Base-by-base conservation (phyloP, 108 stramenopile genomes). In the Aurantiochytrium sp. region DNA sequence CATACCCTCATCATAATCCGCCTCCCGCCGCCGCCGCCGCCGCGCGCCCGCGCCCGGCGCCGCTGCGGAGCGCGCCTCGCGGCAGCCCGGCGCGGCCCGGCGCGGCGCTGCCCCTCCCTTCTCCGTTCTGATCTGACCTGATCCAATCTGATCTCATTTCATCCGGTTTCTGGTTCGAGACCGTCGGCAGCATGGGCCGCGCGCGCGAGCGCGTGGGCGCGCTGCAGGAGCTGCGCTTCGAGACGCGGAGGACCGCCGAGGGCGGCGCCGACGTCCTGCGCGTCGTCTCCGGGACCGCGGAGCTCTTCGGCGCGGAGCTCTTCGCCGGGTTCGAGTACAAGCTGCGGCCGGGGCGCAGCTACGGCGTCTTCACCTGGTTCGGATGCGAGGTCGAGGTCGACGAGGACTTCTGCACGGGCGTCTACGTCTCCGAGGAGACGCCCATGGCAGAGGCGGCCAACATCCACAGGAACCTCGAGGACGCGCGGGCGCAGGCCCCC, bases 371-470 rank as follows among this genome's bases (percentile, higher is more conserved):
- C 24, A 81, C 73, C 24, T 81, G 73, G 73, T 48, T 48, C 24
- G 73, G 73, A 6, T 81, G 73, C 73, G 73, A 81, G 30, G 73
- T 81, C 42, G 73, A 81, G 42, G 10, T 81, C 12, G 73, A 81
- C 2, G 73, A 48, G 10, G 17, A 5, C 39, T 81, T 81, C 24
- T 81, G 73, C 73, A 30, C 45, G 42, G 73, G 73, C n/a, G 30
- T 48, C 8, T 81, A 81, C 39, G 45, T 48, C 21, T 48, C 45
- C 45, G 73, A 81, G 45, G 73, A 81, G 45, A 41, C 73, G 42
- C 39, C 42, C 42, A 81, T 81, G 73, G 73, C 73, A 12, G 42
- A 81, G 73, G 73, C 30, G 39, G 73, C 73, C 45, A 81, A 81
- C 27, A 42, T 81, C 39, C 73, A 81, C 73, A 6, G 45, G 8